These are phyloP conservation scores for Microdochium nivale DNA, from an alignment of 2,329 filamentous ascomycete genomes.

Conservation along the genomic window DNA sequence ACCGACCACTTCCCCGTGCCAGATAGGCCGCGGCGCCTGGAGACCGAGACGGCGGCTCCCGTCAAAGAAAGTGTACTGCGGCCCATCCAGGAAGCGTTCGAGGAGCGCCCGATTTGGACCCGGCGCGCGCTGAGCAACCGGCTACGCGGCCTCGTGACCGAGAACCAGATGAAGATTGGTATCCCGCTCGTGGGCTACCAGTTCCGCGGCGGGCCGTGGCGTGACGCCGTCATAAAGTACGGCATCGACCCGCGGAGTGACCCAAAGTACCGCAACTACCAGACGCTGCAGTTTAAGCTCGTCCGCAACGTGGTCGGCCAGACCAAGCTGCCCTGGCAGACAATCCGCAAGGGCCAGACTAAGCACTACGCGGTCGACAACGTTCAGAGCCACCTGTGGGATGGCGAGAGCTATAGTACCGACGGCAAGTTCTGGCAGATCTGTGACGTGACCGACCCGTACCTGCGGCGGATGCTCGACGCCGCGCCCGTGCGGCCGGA, in stretches of 20 bases:
- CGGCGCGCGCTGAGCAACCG: constrained; percentile 72
- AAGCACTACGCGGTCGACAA: constrained; percentile 29
- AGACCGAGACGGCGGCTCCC: constrained; percentile 45
- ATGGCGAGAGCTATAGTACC: constrained; percentile 62
- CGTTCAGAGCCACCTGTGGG: constrained; percentile 65
- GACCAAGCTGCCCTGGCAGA: constrained; percentile 40
- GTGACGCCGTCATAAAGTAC: constrained; percentile 77
- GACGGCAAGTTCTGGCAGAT: constrained; percentile 93
- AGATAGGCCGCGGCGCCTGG: constrained; percentile 50
- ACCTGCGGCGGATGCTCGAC: constrained; percentile 59
- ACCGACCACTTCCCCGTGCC: constrained; percentile 54
- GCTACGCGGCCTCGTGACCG: constrained; percentile 43
- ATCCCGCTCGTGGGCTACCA: constrained; percentile 84
- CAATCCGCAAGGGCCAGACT: constrained; percentile 32
- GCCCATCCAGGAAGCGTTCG: constrained; percentile 56
- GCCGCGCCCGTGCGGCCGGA: constrained; percentile 47
- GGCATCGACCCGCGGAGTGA: constrained; percentile 78
- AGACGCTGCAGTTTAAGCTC: constrained; percentile 82
- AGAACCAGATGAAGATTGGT: constrained; percentile 60
- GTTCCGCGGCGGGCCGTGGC: constrained; percentile 87
- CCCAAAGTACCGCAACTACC: constrained; percentile 71
- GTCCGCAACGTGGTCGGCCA: constrained; percentile 38
- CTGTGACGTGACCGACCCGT: constrained; percentile 80
- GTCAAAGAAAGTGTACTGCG: constrained; percentile 56
- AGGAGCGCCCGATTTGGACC: constrained; percentile 76